phyloP scores from a whole-genome alignment of 2,329 filamentous ascomycete species.

The Cadophora sp. region DNA sequence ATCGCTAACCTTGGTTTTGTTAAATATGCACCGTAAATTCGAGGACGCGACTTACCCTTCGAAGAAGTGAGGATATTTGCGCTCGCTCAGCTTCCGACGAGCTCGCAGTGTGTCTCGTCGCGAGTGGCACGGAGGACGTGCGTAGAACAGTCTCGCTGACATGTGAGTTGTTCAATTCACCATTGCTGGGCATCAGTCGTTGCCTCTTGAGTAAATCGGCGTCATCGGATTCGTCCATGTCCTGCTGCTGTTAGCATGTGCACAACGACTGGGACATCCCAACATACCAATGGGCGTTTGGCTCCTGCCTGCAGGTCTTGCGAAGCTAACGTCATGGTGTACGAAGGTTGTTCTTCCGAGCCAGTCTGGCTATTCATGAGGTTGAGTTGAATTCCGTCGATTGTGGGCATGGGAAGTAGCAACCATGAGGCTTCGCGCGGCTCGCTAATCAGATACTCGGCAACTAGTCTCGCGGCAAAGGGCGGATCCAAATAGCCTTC shows the following conservation, averaged over 20 bases:
- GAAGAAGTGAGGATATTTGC: not conserved
- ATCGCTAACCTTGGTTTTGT: conserved; percentile 43
- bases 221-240: conserved; percentile 22
- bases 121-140: not conserved
- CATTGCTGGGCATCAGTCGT: conserved; percentile 29
- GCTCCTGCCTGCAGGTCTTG: conserved; percentile 5
- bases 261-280: too few species aligned
- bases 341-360: conserved; percentile 2
- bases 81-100: not conserved
- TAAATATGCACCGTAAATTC: conserved; percentile 10
- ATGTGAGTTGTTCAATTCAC: conserved; percentile 15
- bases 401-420: conserved; percentile 36
- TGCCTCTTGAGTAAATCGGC: conserved; percentile 37
- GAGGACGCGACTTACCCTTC: not conserved
- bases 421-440: conserved; percentile 33
- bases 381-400: conserved; percentile 32
- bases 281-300: conserved; percentile 35
- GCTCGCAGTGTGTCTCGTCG: not conserved
- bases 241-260: conserved; percentile 26
- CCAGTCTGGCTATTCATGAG: conserved; percentile 8
- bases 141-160: conserved; percentile 23
- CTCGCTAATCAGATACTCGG: conserved; percentile 34
- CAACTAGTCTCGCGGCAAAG: conserved; percentile 37
- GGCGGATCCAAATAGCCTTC: conserved; percentile 33
- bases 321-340: not conserved